Evolutionary conservation across 2,329 filamentous ascomycete species (phyloP).

Genomic region (Ophiostoma fasciatum): DNA sequence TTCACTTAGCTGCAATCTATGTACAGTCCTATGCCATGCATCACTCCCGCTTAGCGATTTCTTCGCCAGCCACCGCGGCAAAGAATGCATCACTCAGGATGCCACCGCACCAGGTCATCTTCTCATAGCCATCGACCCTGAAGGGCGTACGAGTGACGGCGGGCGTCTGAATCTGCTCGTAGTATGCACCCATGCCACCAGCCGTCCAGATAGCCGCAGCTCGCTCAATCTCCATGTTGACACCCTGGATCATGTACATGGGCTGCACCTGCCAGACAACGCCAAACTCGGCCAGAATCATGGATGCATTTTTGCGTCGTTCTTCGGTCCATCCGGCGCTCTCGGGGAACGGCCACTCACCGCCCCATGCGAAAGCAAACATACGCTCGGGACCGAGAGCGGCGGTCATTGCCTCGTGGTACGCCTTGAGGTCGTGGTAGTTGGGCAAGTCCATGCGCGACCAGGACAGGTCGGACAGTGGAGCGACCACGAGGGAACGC

Average conservation of each 20-base stretch:
- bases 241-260: constrained; percentile 22
- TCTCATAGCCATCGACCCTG: no score
- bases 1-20: no score
- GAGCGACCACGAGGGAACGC: constrained; percentile 6
- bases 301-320: background rate
- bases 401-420: constrained; percentile 5
- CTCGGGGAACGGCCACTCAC: constrained; percentile 18
- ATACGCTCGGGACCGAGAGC: constrained; percentile 17
- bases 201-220: constrained; percentile 19
- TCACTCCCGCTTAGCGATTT: no score
- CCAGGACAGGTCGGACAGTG: constrained; percentile 9
- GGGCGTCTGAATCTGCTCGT: constrained; percentile 12
- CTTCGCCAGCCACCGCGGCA: no score
- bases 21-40: no score
- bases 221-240: constrained; percentile 21
- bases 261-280: constrained; percentile 27
- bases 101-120: no score
- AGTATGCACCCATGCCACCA: constrained; percentile 22
- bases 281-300: constrained; percentile 21
- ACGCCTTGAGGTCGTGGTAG: constrained; percentile 19
- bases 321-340: constrained; percentile 2
- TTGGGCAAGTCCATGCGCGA: constrained; percentile 15
- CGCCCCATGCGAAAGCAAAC: constrained; percentile 25
- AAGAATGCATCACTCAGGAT: no score
- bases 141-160: no score